phyloP scores from a whole-genome alignment of 2,329 filamentous ascomycete species.

The Pseudogymnoascus sp. region DNA sequence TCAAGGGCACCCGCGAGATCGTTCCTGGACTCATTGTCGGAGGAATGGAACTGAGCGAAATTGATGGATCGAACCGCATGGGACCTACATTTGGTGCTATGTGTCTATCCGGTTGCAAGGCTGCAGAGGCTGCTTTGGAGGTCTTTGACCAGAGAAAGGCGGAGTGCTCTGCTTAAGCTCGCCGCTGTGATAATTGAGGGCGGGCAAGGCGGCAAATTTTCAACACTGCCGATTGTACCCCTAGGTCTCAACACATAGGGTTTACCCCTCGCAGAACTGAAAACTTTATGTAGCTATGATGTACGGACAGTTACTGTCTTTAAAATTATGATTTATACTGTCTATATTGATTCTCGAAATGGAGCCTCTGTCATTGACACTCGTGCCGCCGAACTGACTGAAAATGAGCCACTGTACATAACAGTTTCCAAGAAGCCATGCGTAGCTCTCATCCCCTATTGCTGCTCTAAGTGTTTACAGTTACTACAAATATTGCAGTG shows the following conservation, averaged over 20 bases:
- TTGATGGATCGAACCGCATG: conserved; percentile 89
- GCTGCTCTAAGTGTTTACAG: not conserved
- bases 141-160: conserved; percentile 71
- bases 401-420: not conserved
- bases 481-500: not conserved
- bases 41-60: conserved; percentile 87
- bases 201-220: not conserved
- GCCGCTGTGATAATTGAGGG: not conserved
- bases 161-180: conserved; percentile 36
- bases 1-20: conserved; percentile 83
- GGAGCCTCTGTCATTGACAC: not conserved
- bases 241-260: not conserved
- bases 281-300: not conserved
- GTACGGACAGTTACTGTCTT: not conserved
- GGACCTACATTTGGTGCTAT: conserved; percentile 84
- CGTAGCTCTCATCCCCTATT: not conserved
- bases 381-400: not conserved
- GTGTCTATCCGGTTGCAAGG: conserved; percentile 81
- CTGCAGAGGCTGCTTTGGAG: conserved; percentile 75
- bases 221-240: not conserved
- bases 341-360: not conserved
- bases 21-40: conserved; percentile 85
- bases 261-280: not conserved
- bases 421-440: not conserved
- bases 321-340: not conserved